phyloP scores from a whole-genome alignment of 805 yeast genomes.

The Middelhovenomyces tepae region DNA sequence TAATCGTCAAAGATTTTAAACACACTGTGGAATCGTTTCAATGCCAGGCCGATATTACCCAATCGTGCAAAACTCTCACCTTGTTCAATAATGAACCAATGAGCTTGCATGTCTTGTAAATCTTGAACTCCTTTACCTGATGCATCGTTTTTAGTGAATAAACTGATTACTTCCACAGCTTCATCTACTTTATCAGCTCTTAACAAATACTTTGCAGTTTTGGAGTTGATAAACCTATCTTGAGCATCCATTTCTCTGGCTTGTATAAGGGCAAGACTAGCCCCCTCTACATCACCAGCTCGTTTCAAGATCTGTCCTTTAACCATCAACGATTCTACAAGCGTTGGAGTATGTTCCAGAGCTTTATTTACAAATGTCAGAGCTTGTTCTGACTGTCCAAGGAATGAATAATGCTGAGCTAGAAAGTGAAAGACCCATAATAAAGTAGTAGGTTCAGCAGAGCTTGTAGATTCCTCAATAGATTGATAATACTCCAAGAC shows the following conservation, averaged over 20 bases:
- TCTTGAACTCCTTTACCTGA: constrained; percentile 78
- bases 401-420: constrained; percentile 63
- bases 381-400: constrained; percentile 48
- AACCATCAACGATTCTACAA: constrained; percentile 71
- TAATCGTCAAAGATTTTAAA: constrained; percentile 61
- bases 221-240: constrained; percentile 86
- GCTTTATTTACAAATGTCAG: constrained; percentile 50
- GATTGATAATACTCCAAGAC: constrained; percentile 40
- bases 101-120: constrained; percentile 80
- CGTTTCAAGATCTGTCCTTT: constrained; percentile 78
- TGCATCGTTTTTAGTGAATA: constrained; percentile 82
- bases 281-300: constrained; percentile 49
- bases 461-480: constrained; percentile 4
- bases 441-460: constrained; percentile 14
- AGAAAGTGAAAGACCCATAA: constrained; percentile 71
- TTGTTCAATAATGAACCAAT: constrained; percentile 78
- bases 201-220: constrained; percentile 72
- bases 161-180: constrained; percentile 63
- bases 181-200: constrained; percentile 66
- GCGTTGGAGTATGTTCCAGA: constrained; percentile 66
- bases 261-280: constrained; percentile 55
- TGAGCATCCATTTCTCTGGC: constrained; percentile 76
- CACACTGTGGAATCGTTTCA: constrained; percentile 68
- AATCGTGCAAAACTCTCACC: constrained; percentile 73
- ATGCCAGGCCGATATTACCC: constrained; percentile 58